phyloP scores from a whole-genome alignment of 2,329 filamentous ascomycete genomes.

The Colletotrichum phormii region DNA sequence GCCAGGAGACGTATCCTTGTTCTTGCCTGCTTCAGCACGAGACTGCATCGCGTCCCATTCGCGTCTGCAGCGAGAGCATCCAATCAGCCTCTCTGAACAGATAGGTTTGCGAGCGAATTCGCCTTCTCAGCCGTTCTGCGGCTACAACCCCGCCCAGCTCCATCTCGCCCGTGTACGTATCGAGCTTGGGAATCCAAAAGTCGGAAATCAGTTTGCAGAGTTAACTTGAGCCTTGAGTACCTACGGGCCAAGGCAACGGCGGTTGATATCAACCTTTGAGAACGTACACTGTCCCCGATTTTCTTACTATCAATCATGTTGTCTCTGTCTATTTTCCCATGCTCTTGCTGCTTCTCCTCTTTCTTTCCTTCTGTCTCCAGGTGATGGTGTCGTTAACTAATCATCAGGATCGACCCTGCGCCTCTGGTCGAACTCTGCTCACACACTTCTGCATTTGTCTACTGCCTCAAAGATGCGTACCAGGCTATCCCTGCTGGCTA shows the following conservation, averaged over 20 bases:
- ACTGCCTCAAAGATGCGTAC: background rate
- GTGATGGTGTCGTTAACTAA: background rate
- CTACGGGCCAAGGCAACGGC: background rate
- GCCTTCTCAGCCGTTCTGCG: background rate
- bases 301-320: background rate
- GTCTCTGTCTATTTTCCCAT: background rate
- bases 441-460: slow-evolving; percentile 9
- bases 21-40: background rate
- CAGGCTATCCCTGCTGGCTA: slow-evolving; percentile 8
- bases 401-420: slow-evolving; percentile 13
- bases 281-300: background rate
- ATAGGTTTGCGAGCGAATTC: background rate
- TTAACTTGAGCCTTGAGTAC: background rate
- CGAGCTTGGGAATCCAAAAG: background rate
- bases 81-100: background rate
- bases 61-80: background rate
- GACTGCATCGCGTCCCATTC: background rate
- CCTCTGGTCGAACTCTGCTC: background rate
- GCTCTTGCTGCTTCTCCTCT: background rate
- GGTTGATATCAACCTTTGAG: no score
- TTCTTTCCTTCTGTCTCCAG: background rate
- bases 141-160: background rate
- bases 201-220: background rate
- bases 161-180: background rate
- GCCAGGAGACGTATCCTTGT: background rate